Conservation (phyloP, 768 basidiomycete species). For the Kwoniella dendrophila region DNA sequence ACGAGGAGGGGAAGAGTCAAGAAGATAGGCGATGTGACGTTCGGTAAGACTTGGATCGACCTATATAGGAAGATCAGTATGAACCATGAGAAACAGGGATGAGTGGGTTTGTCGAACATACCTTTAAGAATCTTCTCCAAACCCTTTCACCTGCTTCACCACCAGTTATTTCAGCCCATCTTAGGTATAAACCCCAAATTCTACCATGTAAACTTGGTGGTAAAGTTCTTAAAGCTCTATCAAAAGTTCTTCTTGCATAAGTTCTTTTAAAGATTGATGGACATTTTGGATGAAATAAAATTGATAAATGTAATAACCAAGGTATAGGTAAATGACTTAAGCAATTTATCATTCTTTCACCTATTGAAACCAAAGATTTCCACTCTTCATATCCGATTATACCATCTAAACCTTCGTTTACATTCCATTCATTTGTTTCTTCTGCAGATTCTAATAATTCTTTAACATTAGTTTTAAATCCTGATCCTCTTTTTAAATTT, state of each 20-base stretch:
- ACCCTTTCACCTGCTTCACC: constrained; percentile 63
- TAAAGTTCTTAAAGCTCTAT: constrained; percentile 88
- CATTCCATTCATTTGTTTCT: constrained; percentile 80
- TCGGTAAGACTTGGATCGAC: constrained; percentile 58
- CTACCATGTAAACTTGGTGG: constrained; percentile 88
- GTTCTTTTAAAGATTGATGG: constrained; percentile 80
- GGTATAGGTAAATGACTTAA: constrained; percentile 88
- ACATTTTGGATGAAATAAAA: constrained; percentile 86
- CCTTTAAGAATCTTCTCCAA: constrained; percentile 83
- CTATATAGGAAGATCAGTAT: constrained; percentile 26
- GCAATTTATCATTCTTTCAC: constrained; percentile 94
- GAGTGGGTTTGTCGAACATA: constrained; percentile 61
- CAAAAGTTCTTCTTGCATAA: constrained; percentile 90
- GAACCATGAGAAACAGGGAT: background rate
- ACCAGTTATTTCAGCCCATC: constrained; percentile 84
- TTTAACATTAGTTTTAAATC: constrained; percentile 88
- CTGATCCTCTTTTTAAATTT: constrained; percentile 68
- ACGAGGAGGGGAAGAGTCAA: constrained; percentile 71
- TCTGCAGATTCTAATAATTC: constrained; percentile 84
- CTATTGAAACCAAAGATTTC: constrained; percentile 80
- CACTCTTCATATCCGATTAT: constrained; percentile 96
- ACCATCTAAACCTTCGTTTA: constrained; percentile 79
- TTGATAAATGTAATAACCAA: constrained; percentile 89
- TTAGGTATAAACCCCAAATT: constrained; percentile 88
- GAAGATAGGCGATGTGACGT: constrained; percentile 56